phyloP scores from a whole-genome alignment of 129 eudicot species.

The Apium graveolens region DNA sequence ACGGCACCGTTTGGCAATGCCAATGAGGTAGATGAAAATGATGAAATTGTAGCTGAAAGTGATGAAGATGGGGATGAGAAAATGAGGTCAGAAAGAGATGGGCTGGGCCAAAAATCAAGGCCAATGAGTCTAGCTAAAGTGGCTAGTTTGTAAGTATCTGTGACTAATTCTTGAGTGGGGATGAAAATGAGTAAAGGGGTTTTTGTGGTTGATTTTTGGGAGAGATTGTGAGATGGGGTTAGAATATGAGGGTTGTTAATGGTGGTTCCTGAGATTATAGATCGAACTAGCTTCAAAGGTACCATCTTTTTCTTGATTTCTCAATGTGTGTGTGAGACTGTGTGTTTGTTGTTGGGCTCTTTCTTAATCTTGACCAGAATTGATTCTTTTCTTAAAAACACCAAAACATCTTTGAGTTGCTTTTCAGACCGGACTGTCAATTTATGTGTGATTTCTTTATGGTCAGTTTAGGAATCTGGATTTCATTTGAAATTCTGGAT shows the following conservation, averaged over 20 bases:
- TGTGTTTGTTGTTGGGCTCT: not conserved
- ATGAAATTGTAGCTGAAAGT: not conserved
- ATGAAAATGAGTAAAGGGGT: conserved; percentile 32
- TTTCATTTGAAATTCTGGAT: no score
- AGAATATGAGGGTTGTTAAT: conserved; percentile 18
- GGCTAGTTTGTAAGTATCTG: conserved; percentile 34
- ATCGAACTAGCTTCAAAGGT: conserved; percentile 29
- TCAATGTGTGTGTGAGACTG: not conserved
- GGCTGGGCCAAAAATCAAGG: conserved; percentile 31
- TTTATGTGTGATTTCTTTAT: no score
- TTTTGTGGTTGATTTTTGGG: not conserved
- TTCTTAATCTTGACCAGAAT: not conserved
- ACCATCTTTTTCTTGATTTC: conserved; percentile 18
- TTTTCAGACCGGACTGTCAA: not conserved
- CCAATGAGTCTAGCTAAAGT: conserved; percentile 31
- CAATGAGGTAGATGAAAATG: not conserved
- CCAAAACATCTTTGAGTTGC: not conserved
- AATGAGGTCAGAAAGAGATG: conserved; percentile 40
- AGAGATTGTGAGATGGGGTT: conserved; percentile 11
- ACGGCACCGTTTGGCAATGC: conserved; percentile 27
- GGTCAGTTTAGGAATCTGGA: no score
- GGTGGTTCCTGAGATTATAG: conserved; percentile 28
- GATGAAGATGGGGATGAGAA: conserved; percentile 32
- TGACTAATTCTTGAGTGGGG: conserved; percentile 29
- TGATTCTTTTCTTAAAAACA: not conserved